These are phyloP conservation scores for Fusarium falciforme DNA, from an alignment of 2,329 filamentous ascomycete genomes.

Conservation along the genomic window DNA sequence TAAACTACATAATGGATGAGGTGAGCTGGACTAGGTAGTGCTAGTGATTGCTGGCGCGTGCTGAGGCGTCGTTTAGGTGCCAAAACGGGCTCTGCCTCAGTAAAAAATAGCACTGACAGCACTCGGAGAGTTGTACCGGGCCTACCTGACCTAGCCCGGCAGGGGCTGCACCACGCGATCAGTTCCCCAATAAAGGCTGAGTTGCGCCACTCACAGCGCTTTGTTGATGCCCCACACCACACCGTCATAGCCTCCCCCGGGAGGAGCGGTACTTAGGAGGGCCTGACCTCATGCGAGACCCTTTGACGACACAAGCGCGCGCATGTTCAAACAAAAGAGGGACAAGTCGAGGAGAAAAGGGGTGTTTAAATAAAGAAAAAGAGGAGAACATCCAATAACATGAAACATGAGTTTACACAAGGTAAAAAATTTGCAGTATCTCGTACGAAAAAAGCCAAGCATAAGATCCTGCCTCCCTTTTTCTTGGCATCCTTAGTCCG, in stretches of 20 bases:
- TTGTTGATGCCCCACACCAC: background rate
- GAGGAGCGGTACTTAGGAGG: conserved; percentile 13
- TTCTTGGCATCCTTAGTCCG: background rate
- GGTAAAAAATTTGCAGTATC: background rate
- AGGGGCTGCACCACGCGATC: conserved; percentile 39
- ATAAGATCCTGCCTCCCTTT: background rate
- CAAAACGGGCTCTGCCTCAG: background rate
- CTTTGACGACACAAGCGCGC: conserved; percentile 21
- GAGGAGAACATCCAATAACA: background rate
- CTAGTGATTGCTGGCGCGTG: background rate
- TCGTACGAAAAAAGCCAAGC: background rate
- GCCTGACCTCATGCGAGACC: background rate
- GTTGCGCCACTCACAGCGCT: conserved; percentile 15
- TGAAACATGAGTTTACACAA: background rate
- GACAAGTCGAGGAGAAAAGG: background rate
- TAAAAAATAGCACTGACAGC: conserved; percentile 5
- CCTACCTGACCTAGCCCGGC: background rate
- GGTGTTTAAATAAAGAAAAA: background rate
- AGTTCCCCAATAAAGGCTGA: conserved; percentile 39
- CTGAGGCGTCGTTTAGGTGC: background rate
- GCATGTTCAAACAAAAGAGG: conserved; percentile 30
- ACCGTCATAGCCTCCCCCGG: conserved; percentile 28
- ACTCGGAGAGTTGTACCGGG: background rate
- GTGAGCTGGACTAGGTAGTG: background rate
- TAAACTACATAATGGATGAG: background rate